Conservation (phyloP, 2,329 filamentous ascomycete species). For the Aspergillus fructus region DNA sequence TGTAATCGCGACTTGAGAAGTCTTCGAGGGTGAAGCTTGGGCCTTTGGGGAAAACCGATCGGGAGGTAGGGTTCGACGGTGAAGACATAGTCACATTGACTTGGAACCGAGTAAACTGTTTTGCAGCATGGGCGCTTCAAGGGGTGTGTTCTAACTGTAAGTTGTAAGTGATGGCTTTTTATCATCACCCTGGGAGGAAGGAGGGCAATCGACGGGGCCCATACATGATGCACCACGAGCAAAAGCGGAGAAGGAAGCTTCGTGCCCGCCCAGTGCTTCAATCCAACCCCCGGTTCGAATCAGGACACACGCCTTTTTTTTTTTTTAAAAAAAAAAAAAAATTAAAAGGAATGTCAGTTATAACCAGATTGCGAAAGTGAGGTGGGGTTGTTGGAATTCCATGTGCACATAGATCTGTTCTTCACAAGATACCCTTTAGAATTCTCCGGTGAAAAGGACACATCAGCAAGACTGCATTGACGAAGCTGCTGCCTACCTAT, state of each 20-base stretch:
- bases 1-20: conserved; percentile 88
- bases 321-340: not conserved
- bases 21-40: conserved; percentile 86
- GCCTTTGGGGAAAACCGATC: conserved; percentile 72
- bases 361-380: too few species aligned
- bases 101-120: conserved; percentile 31
- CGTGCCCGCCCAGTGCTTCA: too few species aligned
- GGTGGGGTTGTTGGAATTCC: too few species aligned
- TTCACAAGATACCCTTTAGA: not conserved
- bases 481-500: not conserved
- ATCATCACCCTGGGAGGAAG: not conserved
- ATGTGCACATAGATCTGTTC: not conserved
- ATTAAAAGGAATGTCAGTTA: too few species aligned
- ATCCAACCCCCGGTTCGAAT: not conserved
- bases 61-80: conserved; percentile 49
- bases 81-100: conserved; percentile 42
- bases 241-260: not conserved
- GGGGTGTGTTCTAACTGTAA: too few species aligned
- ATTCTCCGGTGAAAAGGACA: not conserved
- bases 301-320: not conserved
- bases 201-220: not conserved
- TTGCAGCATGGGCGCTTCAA: not conserved
- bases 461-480: not conserved
- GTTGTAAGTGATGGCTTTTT: not conserved
- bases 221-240: not conserved